Base-by-base conservation (phyloP, 1,139 yeast genomes). In the Suhomyces atakaporum region DNA sequence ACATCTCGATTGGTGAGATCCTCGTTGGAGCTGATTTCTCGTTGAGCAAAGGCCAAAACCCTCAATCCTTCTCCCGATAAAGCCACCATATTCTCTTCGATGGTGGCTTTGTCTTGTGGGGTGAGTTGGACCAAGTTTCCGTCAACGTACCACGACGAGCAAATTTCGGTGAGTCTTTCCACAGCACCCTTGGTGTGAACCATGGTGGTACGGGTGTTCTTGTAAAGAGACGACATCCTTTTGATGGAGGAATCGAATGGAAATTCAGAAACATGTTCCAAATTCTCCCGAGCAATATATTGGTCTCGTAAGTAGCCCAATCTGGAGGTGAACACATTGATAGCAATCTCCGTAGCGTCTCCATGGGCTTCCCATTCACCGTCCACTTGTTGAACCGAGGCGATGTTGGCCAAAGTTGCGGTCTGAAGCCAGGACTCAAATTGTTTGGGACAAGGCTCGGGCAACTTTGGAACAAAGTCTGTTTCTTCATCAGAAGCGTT, bases 321-420 rank as follows among this genome's bases (percentile, higher is more conserved):
- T 46, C 92, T 69, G 25, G 77, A 62, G 12, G 79, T 73, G 54
- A 84, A 84, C 0, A 85, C 89, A 52, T 84, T 86, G 44, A 85
- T 81, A 10, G 95, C 92, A 51, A 83, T 78, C 61, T 85, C 95
- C 3, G 95, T 85, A 25, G 95, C 89, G 55, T 85, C 95, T 36
- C 94, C 95, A 51, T 80, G 82, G 11, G 87, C 88, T 49, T 77
- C 78, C 92, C 94, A 85, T 12, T 46, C 59, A 25, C 52, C 39
- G 5, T 68, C 70, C n/a, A 64, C 54, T 20, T 66, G 69, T 11
- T 48, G 40, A 15, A 84, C 77, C 12, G 70, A 66, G 3, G 94
- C 89, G 53, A 84, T 78, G 51, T 85, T 85, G 23, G 92, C 92
- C 49, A 85, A 60, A 2, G 89, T 73, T 7, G 90, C 86, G 29